These are phyloP conservation scores for Candida labiduridarum DNA, from an alignment of 1,139 yeast species.

Conservation along the genomic window DNA sequence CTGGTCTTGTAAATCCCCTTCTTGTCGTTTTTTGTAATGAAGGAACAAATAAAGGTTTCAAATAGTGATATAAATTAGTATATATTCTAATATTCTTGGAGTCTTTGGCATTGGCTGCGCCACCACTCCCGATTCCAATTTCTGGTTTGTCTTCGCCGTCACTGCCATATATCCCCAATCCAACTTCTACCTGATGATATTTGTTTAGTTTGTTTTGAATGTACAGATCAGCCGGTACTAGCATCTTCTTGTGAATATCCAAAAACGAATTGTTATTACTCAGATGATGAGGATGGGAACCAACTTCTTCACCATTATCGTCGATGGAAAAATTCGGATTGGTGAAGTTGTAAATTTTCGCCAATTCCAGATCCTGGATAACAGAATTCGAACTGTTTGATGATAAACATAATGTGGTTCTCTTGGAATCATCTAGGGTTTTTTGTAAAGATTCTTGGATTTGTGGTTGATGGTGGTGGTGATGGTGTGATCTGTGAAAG, in stretches of 20 bases:
- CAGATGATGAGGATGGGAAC: conserved; percentile 20
- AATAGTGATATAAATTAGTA: conserved; percentile 6
- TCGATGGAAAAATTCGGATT: conserved; percentile 33
- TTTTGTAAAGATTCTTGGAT: conserved; percentile 5
- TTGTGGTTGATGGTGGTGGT: conserved; percentile 7
- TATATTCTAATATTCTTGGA: conserved; percentile 2
- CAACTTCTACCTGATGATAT: conserved; percentile 21
- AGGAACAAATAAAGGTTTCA: conserved; percentile 20
- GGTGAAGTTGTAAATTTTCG: conserved; percentile 41
- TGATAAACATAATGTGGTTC: conserved; percentile 36
- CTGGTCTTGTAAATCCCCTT: conserved; percentile 22
- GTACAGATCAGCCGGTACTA: conserved; percentile 45
- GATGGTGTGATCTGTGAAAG: conserved; percentile 33
- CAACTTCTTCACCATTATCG: conserved; percentile 24
- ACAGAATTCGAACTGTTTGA: conserved; percentile 46
- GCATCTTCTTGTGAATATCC: conserved; percentile 40
- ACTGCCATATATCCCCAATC: conserved; percentile 24
- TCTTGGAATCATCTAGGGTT: conserved; percentile 13
- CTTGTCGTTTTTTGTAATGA: conserved; percentile 17
- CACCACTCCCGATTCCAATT: background rate
- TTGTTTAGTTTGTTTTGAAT: conserved; percentile 28
- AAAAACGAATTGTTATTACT: conserved; percentile 19
- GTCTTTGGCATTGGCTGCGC: conserved; percentile 1
- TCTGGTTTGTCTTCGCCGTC: background rate
- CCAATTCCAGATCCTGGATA: conserved; percentile 37